These are phyloP conservation scores for Bolboschoenoplectus hybrid DNA, from an alignment of 202 grass and related monocot genomes.

Conservation along the genomic window DNA sequence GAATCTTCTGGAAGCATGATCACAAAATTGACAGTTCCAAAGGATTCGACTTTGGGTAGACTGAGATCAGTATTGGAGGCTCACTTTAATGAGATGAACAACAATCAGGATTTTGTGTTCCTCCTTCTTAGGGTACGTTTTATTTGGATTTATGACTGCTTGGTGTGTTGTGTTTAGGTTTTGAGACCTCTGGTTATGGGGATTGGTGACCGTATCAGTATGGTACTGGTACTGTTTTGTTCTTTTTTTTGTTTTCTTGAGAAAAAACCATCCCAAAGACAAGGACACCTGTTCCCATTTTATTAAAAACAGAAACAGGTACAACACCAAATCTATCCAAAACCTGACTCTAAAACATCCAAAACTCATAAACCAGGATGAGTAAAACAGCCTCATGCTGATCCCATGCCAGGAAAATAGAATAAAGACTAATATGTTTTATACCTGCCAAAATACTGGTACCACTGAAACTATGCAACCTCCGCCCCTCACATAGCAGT, in stretches of 20 bases:
- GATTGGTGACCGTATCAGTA: neutral
- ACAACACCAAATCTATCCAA: neutral
- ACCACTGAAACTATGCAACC: no score
- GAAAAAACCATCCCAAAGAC: neutral
- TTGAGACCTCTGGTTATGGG: neutral
- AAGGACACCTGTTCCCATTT: neutral
- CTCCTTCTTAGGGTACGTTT: slow-evolving; percentile 80
- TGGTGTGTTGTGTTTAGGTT: neutral
- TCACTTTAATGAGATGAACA: slow-evolving; percentile 56
- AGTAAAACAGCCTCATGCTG: neutral
- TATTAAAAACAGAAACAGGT: neutral
- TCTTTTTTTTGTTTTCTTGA: neutral
- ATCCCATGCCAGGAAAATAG: no score
- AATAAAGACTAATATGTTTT: no score
- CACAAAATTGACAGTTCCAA: slow-evolving; percentile 59
- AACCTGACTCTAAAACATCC: neutral
- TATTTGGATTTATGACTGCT: slow-evolving; percentile 22
- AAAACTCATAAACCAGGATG: neutral
- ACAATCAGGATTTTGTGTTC: slow-evolving; percentile 72
- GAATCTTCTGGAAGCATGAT: slow-evolving; percentile 59
- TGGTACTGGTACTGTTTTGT: slow-evolving; percentile 17
- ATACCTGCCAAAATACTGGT: no score
- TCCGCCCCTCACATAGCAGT: neutral
- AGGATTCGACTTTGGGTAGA: slow-evolving; percentile 55
- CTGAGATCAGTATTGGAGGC: slow-evolving; percentile 64